Base-by-base conservation (phyloP, 2,329 filamentous ascomycete genomes). In the Fusarium longipes region DNA sequence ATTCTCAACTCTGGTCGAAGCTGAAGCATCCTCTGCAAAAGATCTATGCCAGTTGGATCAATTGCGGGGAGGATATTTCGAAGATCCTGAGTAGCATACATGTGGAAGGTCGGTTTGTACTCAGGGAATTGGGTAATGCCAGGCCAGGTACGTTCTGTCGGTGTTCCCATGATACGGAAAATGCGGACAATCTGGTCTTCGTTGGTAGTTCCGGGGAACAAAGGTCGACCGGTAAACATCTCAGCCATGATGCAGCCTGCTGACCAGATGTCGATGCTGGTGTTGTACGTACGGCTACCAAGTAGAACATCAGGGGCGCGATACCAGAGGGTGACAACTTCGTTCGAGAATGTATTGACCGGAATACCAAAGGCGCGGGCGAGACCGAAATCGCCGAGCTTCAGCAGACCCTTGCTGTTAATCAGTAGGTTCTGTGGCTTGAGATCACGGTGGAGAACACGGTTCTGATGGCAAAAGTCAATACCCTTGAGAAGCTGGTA, bases 231-330 rank as follows among this genome's bases (percentile, higher is more conserved):
- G 0, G 95, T 97, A 79, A 96, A 98, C 93, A 99, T 97, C 81
- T 99, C 96, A 11, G 96, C 96, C 96, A 99, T 98, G 83, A 99
- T 99, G 79, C 96, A 99, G 57, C 96, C 96, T 8, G 96, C 96
- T 8, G 93, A 97, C 96, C 96, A 99, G 77, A 99, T 98, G 76
- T 99, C 96, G 78, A 99, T 98, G 81, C 93, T 97, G n/a, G 96
- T 99, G 81, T 97, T 99, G 83, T 99, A 99, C 22, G 96, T 98
- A 69, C 96, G 86, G 74, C 92, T 96, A 51, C 96, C 96, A 43
- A 99, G 87, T 50, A 99, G 86, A 44, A 99, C 96, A 74, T 99
- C 96, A 1, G 96, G 96, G 1, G 96, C 96, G 40, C 96, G 92
- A 79, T 99, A 99, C 95, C 95, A 98, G 18, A 98, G 85, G 1